Base-by-base conservation (phyloP, 108 stramenopile genomes). In the Mayamaea pseudoterrestris region DNA sequence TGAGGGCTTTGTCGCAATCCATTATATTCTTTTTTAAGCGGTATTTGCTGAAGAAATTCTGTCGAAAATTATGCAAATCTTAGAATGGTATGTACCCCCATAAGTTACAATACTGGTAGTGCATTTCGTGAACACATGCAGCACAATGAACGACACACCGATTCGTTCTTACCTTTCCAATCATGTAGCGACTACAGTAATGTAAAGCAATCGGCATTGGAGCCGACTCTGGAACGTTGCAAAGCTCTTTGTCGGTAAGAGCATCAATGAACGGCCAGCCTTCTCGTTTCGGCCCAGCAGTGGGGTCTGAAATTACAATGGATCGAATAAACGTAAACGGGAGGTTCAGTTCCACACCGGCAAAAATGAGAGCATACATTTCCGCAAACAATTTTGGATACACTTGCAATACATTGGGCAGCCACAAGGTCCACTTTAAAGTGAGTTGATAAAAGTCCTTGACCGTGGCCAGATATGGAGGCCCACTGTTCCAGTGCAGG, bases 391-490 rank as follows among this genome's bases (percentile, higher is more conserved):
- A 60, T 35, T 77, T 58, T 0, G 83, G 81, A 41, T 83, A 76
- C 30, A 77, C 44, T 17, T 64, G 58, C 51, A 77, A 58, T 8
- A 87, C 87, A 22, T 57, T 49, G 8, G 85, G 80, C 4, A 73
- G 78, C 44, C 86, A 81, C 18, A 77, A 72, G 16, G 63, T 50
- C 93, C 93, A 94, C 26, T 30, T 36, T 5, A 64, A 35, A 1
- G 78, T 68, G 50, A 94, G 78, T 21, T 39, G 35, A 16, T 68
- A 63, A 74, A 82, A 70, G 63, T 90, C 87, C n/a, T 34, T 29
- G 21, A 68, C 74, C 0, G 71, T 74, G 12, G 59, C 76, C 27
- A 93, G 45, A 53, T 93, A 93, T 1, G 91, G 91, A 5, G 91
- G 84, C 23, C 91, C 91, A 3, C 69, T 80, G 17, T 80, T 64